Evolutionary conservation across 73 alveolate species (phyloP), one percentile per base, ranked within the genome.

Genomic region (Paramecium tetraurelia): DNA sequence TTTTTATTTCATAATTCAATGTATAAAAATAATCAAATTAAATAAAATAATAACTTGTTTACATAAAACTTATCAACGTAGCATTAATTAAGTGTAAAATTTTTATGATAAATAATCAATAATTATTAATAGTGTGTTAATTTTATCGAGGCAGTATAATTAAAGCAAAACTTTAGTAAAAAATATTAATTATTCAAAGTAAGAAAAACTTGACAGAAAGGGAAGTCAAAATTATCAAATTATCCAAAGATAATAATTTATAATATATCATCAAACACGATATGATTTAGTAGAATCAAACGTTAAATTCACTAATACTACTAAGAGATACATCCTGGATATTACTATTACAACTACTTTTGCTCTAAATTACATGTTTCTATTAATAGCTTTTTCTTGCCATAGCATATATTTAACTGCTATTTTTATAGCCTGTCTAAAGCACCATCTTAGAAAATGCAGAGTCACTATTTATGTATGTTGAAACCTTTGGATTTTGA

Each of bases 91-190:
- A 93, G 98, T 97, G 16, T 93, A 93, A 77, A 75, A 93, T 27
- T 85, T 97, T 58, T 86, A 93, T 97, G 95, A n/a, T n/a, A n/a
- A n/a, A n/a, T n/a, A n/a, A n/a, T n/a, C n/a, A n/a, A n/a, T n/a
- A 94, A 80, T 68, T 38, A 44, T 43, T 97, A 38, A 96, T 93
- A 77, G 11, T 50, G 71, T 18, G 98, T 95, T 86, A 96, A 95
- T 89, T 84, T 93, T 22, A 41, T 95, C 31, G 98, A 92, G 22
- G 96, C 97, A 7, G 98, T 96, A 2, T 98, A 95, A 71, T 92
- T 97, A 38, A 96, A 98, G 0, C 98, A 98, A 6, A 96, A 98
- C 2, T 77, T 97, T 90, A 96, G 1, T 27, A 27, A 27, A 27
- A 27, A 27, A 27, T 27, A 27, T 27, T 27, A 1, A 27, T 27